Base-by-base conservation (phyloP, 805 yeast genomes). In the Wickerhamiella qilinensis region DNA sequence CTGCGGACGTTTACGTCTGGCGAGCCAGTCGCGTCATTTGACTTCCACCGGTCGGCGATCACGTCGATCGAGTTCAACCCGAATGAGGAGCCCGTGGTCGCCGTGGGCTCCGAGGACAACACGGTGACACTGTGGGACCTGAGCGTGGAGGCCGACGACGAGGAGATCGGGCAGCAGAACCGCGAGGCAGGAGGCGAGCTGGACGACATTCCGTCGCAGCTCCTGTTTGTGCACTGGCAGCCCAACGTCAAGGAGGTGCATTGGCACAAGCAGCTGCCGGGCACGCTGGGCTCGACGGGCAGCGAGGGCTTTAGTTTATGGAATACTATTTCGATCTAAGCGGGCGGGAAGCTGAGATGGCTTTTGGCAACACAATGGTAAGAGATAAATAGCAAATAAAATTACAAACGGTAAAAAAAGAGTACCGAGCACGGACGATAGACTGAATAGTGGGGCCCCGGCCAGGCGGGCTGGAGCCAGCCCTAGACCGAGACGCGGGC, bases 81-180 rank as follows among this genome's bases (percentile, higher is more conserved):
- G 36, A 65, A 77, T 47, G 98, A 91, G 57, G 98, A 91, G 60
- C 83, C 95, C 1, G 84, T 86, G 45, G 71, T 91, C 39, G 97
- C 97, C 1, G 96, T 88, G 15, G 85, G 93, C 3, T 82, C 94
- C 1, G 97, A 86, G 56, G 98, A 91, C 60, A 85, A 85, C 58
- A 91, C 97, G 4, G 96, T 91, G 7, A 85, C 96, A 1, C 64
- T 91, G 47, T 91, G 98, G 98, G 98, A 91, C 64, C 68, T 91
- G 57, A 88, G 96, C 11, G 98, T 91, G 14, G 98, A 91, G 63
- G 97, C 97, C 3, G 98, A 86, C 58, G 97, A 91, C 55, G 97
- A 88, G 55, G 98, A 88, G 60, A 80, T 88, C 47, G 75, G 81
- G 41, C 80, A 78, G 53, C 96, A 88, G 62, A 71, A 74, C 50